phyloP scores from a whole-genome alignment of 257 asterid genomes.

The Nicotiana sylvestris region DNA sequence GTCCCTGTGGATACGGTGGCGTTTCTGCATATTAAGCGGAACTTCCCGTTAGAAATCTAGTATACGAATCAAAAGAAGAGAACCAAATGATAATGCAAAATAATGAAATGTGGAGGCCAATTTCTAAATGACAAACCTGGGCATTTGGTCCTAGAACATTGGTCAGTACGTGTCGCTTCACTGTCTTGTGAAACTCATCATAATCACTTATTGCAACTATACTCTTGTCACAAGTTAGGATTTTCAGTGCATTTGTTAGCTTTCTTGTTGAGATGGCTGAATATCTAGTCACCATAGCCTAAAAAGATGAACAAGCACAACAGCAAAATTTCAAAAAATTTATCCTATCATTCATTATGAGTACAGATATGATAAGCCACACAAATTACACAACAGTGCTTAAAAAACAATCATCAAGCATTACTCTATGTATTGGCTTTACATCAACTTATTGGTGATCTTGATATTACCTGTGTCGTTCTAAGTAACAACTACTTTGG shows the following conservation, averaged over 20 bases:
- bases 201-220: slow-evolving; percentile 80
- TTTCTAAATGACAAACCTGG: slow-evolving; percentile 41
- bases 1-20: slow-evolving; percentile 59
- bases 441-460: background rate
- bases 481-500: background rate
- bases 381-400: background rate
- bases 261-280: slow-evolving; percentile 77
- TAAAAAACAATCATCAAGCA: background rate
- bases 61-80: background rate
- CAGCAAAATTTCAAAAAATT: background rate
- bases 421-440: background rate
- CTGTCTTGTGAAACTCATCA: slow-evolving; percentile 58
- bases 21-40: slow-evolving; percentile 44
- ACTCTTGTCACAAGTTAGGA: slow-evolving; percentile 59
- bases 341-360: background rate
- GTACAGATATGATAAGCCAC: background rate
- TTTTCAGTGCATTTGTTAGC: slow-evolving; percentile 73
- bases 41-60: background rate
- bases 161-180: slow-evolving; percentile 44
- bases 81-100: background rate
- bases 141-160: slow-evolving; percentile 73
- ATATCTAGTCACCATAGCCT: slow-evolving; percentile 85
- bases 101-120: background rate
- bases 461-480: background rate
- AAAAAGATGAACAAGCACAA: slow-evolving; percentile 20